Evolutionary conservation across 208 protist genomes (phyloP).

Genomic region (Leishmania amazonensis): DNA sequence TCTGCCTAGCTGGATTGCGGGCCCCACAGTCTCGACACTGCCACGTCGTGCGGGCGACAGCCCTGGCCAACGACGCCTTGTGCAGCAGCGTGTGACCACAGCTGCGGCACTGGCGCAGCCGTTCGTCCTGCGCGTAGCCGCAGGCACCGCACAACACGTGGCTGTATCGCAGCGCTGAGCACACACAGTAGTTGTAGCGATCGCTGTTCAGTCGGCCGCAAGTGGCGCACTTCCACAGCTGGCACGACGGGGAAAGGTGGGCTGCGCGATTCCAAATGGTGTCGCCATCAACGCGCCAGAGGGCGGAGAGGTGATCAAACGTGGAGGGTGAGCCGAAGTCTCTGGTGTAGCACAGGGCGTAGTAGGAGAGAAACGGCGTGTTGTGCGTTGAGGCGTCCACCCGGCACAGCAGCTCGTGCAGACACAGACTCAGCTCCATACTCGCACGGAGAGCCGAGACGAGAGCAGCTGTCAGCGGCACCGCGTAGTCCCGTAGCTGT

Average conservation of each 20-base stretch:
- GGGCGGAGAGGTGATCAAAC: conserved; percentile 67
- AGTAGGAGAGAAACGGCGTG: conserved; percentile 76
- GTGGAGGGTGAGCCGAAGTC: conserved; percentile 44
- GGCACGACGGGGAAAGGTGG: conserved; percentile 52
- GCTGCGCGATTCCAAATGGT: conserved; percentile 46
- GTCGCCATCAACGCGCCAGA: conserved; percentile 64
- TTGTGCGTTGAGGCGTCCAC: conserved; percentile 62
- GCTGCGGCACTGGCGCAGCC: conserved; percentile 51
- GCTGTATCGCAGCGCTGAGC: conserved; percentile 78
- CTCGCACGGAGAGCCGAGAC: conserved; percentile 26
- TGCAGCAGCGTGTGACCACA: conserved; percentile 50
- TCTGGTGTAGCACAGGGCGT: conserved; percentile 70
- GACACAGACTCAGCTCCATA: conserved; percentile 25
- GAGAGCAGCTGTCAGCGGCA: conserved; percentile 27
- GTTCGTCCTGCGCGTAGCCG: conserved; percentile 82
- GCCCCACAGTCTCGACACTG: conserved; percentile 55
- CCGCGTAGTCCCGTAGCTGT: conserved; percentile 28
- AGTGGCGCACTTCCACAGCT: conserved; percentile 77
- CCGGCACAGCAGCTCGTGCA: conserved; percentile 64
- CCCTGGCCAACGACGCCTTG: conserved; percentile 17
- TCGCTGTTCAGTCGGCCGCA: conserved; percentile 88
- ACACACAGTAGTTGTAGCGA: conserved; percentile 90
- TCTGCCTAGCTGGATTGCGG: conserved; percentile 75
- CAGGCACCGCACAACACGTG: conserved; percentile 70
- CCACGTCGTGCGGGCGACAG: conserved; percentile 71